Conservation (phyloP, 2,329 filamentous ascomycete genomes). For the Hypomyces rosellus region DNA sequence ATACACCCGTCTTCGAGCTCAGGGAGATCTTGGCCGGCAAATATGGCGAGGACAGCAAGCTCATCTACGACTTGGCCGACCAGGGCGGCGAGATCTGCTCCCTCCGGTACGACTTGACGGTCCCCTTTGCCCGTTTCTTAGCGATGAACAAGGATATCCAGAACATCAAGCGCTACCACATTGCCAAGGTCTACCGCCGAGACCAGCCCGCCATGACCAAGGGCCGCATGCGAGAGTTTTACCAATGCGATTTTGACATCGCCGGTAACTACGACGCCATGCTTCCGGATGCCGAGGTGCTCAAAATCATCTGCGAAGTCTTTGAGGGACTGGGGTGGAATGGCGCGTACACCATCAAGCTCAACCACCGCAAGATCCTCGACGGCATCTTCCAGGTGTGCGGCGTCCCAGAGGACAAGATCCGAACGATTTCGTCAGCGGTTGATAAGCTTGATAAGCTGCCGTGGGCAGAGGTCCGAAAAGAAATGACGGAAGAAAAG, state of each 20-base stretch:
- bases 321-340: conserved; percentile 75
- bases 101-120: conserved; percentile 79
- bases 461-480: conserved; percentile 82
- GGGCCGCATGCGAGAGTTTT: conserved; percentile 91
- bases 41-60: conserved; percentile 87
- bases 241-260: conserved; percentile 96
- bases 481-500: conserved; percentile 92
- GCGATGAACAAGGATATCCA: conserved; percentile 82
- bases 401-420: conserved; percentile 80
- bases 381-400: conserved; percentile 90
- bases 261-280: conserved; percentile 83
- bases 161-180: conserved; percentile 89
- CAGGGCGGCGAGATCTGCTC: conserved; percentile 73
- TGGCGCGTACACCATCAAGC: conserved; percentile 74
- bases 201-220: conserved; percentile 65
- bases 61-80: conserved; percentile 84
- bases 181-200: conserved; percentile 69
- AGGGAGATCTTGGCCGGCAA: conserved; percentile 83
- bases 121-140: conserved; percentile 86
- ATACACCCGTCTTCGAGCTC: conserved; percentile 80
- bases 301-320: conserved; percentile 78
- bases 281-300: conserved; percentile 85
- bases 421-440: conserved; percentile 82
- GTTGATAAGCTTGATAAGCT: conserved; percentile 95
- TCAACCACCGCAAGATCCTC: conserved; percentile 91